Conservation (phyloP, 306 rosid genomes). For the Rosa multiflora region DNA sequence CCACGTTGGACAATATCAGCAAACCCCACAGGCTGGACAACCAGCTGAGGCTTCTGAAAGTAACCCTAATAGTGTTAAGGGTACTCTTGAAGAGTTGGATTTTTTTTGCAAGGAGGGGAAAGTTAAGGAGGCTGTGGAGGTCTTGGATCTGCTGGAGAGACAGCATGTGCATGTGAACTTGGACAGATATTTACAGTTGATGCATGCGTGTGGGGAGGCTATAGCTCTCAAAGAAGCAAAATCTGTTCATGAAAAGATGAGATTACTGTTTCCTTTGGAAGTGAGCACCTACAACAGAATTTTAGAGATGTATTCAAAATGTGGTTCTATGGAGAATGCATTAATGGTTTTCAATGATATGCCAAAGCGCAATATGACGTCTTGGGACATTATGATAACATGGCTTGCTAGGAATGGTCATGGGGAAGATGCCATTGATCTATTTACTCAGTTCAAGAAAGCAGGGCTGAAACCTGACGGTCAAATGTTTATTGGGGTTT, state of each 20-base stretch:
- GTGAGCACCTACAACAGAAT: slow-evolving; percentile 65
- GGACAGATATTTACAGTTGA: slow-evolving; percentile 43
- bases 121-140: slow-evolving; percentile 67
- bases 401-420: slow-evolving; percentile 64
- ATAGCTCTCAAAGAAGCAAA: slow-evolving; percentile 67
- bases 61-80: slow-evolving; percentile 26
- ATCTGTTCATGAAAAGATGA: slow-evolving; percentile 41
- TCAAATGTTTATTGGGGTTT: slow-evolving; percentile 60
- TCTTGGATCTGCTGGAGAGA: slow-evolving; percentile 49
- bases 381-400: slow-evolving; percentile 80
- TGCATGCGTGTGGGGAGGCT: slow-evolving; percentile 59
- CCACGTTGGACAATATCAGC: neutral
- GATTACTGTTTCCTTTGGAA: slow-evolving; percentile 44
- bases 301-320: slow-evolving; percentile 69
- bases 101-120: slow-evolving; percentile 61
- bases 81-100: slow-evolving; percentile 61
- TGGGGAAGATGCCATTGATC: slow-evolving; percentile 75
- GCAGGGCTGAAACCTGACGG: slow-evolving; percentile 69
- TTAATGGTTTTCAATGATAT: slow-evolving; percentile 47
- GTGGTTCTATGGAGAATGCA: slow-evolving; percentile 77
- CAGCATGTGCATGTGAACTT: slow-evolving; percentile 47
- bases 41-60: slow-evolving; percentile 27
- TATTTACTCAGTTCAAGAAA: slow-evolving; percentile 61
- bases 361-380: slow-evolving; percentile 63
- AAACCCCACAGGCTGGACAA: slow-evolving; percentile 12